phyloP scores from a whole-genome alignment of 208 protist species.

The Leishmania arabica region DNA sequence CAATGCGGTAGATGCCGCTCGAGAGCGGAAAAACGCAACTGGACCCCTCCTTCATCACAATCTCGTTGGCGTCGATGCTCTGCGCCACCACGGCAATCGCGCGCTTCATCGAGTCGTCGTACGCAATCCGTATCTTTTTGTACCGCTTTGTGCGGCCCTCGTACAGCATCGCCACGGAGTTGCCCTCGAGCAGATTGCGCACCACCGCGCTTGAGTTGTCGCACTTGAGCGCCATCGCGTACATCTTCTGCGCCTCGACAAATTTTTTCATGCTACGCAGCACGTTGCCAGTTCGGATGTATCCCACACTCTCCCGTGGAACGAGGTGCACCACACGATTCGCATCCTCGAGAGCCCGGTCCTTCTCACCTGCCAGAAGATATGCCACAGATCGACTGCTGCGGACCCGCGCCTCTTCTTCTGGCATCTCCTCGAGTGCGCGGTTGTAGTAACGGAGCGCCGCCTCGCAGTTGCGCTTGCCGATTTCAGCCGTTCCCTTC shows the following conservation, averaged over 20 bases:
- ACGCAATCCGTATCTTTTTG: slow-evolving; percentile 38
- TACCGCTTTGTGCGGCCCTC: slow-evolving; percentile 41
- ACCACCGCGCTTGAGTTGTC: slow-evolving; percentile 46
- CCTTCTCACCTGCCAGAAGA: slow-evolving; percentile 48
- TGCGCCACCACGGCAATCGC: slow-evolving; percentile 35
- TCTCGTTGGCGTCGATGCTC: slow-evolving; percentile 27
- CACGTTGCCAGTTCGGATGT: slow-evolving; percentile 81
- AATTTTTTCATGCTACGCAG: slow-evolving; percentile 67
- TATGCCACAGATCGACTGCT: slow-evolving; percentile 79
- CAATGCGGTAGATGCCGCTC: slow-evolving; percentile 12
- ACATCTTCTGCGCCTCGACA: slow-evolving; percentile 67
- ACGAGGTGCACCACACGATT: slow-evolving; percentile 56
- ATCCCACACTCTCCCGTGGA: slow-evolving; percentile 63
- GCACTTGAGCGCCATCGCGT: slow-evolving; percentile 55
- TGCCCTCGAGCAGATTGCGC: slow-evolving; percentile 52
- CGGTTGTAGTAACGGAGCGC: slow-evolving; percentile 72
- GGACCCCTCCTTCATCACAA: slow-evolving; percentile 44
- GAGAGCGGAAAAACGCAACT: slow-evolving; percentile 38
- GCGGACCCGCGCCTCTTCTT: slow-evolving; percentile 62
- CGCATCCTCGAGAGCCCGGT: slow-evolving; percentile 60
- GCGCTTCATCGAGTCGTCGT: slow-evolving; percentile 35
- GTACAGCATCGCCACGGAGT: slow-evolving; percentile 73
- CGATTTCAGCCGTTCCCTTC: slow-evolving; percentile 60
- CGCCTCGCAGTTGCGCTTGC: slow-evolving; percentile 53
- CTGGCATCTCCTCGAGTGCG: slow-evolving; percentile 56